Evolutionary conservation across 192 early-diverging fungal genomes (phyloP), one percentile per base, ranked within the genome.

Genomic region (Backusella psychrophila): DNA sequence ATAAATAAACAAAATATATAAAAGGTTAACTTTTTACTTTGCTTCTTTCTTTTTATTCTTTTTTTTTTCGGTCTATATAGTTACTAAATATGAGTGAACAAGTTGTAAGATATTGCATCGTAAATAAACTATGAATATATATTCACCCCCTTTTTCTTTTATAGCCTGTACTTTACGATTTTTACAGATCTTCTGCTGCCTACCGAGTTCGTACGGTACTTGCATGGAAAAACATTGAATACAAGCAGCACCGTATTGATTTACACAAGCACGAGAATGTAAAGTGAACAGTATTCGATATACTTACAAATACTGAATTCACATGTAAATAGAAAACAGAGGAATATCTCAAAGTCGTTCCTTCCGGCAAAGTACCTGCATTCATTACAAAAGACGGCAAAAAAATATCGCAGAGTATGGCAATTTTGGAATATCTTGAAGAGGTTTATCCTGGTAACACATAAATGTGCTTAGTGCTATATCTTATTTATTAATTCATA

Each of bases 351-450:
- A 73, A 81, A 15, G 73, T 91, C 69, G 96, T 96, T 78, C 94
- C 96, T 1, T 77, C 77, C 69, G 84, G 83, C 44, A 78, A 88
- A 1, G 89, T 96, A 3, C 96, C 95, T 33, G 83, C 88, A 12
- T 86, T 94, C 33, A 66, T 87, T 15, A 87, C 90, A 38, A 78
- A 80, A 44, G 84, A 82, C 33, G 90, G 91, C 4, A 71, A 83
- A 26, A 73, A 67, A 3, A 63, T 94, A 44, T 83, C 75, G 36
- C 90, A 96, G 85, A 94, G 93, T 6, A 75, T 90, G 23, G 91
- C 94, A 17, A 96, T 98, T 59, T 73, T 96, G 23, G 96, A 98
- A 78, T 95, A 94, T 77, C 83, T 98, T 4, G 96, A 98, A 59
- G 96, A 98, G 75, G 82, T 85, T 14, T 74, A 85, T 46, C 89